These are phyloP conservation scores for Silybum marianum DNA, from an alignment of 129 eudicot genomes.

Conservation along the genomic window DNA sequence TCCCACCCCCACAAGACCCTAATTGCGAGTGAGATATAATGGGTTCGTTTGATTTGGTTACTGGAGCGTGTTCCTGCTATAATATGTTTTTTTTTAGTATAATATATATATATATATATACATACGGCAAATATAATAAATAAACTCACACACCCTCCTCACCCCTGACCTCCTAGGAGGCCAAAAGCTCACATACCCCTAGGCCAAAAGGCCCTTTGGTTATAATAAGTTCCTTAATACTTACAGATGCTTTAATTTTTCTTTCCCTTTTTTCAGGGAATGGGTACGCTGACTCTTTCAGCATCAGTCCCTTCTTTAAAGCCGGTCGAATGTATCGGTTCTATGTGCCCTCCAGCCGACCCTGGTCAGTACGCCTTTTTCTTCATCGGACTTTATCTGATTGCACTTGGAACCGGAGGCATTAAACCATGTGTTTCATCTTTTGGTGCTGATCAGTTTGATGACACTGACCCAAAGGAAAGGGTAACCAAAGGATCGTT, in stretches of 20 bases:
- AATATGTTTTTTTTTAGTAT: too few relatives aligned
- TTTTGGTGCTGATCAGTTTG: constrained; percentile 97
- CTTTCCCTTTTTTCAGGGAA: constrained; percentile 45
- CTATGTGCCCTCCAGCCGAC: constrained; percentile 64
- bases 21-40: too few relatives aligned
- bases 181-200: too few relatives aligned
- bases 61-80: too few relatives aligned
- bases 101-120: too few relatives aligned
- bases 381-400: constrained; percentile 69
- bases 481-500: constrained; percentile 79
- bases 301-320: constrained; percentile 70
- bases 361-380: constrained; percentile 67
- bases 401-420: constrained; percentile 94
- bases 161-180: too few relatives aligned
- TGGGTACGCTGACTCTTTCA: constrained; percentile 70
- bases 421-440: constrained; percentile 93
- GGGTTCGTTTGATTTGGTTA: too few relatives aligned
- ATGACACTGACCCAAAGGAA: constrained; percentile 76
- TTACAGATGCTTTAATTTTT: constrained; percentile 8
- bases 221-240: neutral
- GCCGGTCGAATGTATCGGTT: constrained; percentile 74
- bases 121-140: too few relatives aligned
- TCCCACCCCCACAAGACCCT: too few relatives aligned
- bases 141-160: too few relatives aligned
- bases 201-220: too few relatives aligned